Percentiles rank a stretch among this genome's conserved stretches.
Evolutionary conservation across 139 green algal genomes (phyloP).

Genomic region (Chlamydomonas sphaeroides): DNA sequence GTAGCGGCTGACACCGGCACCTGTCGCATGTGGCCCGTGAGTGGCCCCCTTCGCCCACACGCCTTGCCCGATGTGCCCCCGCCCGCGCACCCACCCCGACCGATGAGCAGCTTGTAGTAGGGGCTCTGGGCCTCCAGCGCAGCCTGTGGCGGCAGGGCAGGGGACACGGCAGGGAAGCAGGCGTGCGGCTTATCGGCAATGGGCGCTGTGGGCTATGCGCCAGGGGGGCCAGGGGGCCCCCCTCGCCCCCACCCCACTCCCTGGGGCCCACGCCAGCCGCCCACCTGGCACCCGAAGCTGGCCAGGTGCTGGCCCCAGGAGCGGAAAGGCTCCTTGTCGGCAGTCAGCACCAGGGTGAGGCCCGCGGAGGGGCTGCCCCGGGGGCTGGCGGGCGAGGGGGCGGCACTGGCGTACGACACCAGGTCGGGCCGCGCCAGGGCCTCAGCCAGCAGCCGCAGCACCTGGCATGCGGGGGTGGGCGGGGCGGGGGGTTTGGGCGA

Average conservation of each 20-base stretch:
- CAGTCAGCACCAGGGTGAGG: constrained; percentile 56
- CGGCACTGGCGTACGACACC: constrained; percentile 39
- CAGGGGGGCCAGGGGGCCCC: not conserved
- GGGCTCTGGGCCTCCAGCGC: constrained; percentile 66
- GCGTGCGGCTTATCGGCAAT: not conserved
- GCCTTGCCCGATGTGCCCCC: too few species aligned
- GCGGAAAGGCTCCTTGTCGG: constrained; percentile 63
- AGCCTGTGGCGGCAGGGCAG: constrained; percentile 31
- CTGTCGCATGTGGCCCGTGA: too few species aligned
- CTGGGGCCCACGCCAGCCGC: not conserved
- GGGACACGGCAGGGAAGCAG: not conserved
- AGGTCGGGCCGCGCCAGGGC: constrained; percentile 40
- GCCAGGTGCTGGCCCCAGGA: constrained; percentile 62
- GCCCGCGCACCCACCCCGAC: too few species aligned
- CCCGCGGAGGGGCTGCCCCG: constrained; percentile 24
- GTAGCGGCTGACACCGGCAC: too few species aligned
- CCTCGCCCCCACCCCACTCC: not conserved
- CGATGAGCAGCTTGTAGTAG: constrained; percentile 75
- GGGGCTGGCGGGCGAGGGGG: not conserved
- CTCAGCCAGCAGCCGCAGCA: constrained; percentile 49
- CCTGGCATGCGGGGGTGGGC: too few species aligned
- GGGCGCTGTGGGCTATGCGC: not conserved
- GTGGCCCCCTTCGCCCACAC: too few species aligned
- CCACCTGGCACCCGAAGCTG: constrained; percentile 53
- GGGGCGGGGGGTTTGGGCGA: too few species aligned